These are phyloP conservation scores for Malbranchea cinnamomea DNA, from an alignment of 2,329 filamentous ascomycete genomes.

Conservation along the genomic window DNA sequence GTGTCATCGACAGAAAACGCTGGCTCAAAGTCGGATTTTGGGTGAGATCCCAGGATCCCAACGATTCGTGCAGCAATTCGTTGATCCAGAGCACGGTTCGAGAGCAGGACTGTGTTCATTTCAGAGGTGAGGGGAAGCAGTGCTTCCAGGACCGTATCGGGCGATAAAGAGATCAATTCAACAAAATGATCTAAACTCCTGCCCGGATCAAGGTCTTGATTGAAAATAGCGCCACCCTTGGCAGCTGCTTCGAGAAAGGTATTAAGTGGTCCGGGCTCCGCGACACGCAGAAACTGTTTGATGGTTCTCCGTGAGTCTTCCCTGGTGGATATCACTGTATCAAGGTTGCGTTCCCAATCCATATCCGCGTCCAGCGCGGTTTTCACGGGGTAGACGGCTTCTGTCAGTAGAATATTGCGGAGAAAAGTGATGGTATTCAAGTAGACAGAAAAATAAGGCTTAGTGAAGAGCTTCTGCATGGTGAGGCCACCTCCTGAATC, in stretches of 20 bases:
- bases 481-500: neutral
- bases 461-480: conserved; percentile 10
- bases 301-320: conserved; percentile 45
- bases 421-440: conserved; percentile 57
- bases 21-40: conserved; percentile 17
- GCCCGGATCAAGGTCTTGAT: conserved; percentile 25
- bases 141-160: conserved; percentile 37
- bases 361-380: conserved; percentile 44
- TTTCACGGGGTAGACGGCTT: conserved; percentile 32
- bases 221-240: conserved; percentile 24
- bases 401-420: conserved; percentile 43
- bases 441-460: conserved; percentile 37
- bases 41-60: conserved; percentile 61
- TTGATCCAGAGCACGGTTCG: conserved; percentile 45
- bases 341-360: conserved; percentile 72
- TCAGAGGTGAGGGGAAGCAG: conserved; percentile 34
- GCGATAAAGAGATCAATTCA: conserved; percentile 39
- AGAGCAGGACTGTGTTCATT: conserved; percentile 47
- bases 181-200: conserved; percentile 37
- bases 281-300: conserved; percentile 19
- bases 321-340: conserved; percentile 57
- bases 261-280: conserved; percentile 23
- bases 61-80: conserved; percentile 53
- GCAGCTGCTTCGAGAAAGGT: conserved; percentile 31
- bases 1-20: no score